Evolutionary conservation across 768 basidiomycete genomes (phyloP), one percentile per base, ranked within the genome.

Genomic region (Russula sp.): DNA sequence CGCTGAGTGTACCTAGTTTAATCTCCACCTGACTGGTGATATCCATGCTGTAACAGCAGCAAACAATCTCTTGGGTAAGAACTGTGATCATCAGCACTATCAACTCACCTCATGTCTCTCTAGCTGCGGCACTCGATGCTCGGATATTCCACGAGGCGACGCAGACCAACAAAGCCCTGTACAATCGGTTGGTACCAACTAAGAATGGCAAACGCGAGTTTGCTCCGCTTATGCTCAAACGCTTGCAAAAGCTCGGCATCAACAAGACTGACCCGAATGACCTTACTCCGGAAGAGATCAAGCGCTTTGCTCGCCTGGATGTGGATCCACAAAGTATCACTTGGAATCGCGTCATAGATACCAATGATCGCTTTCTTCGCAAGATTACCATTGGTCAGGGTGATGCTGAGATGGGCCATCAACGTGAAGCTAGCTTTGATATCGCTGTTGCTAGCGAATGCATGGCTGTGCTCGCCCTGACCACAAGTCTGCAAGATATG

Each of bases 61-160:
- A 25, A 99, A 98, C 75, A 99, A 99, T 75, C 74, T 98, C 66
- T 83, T 99, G 43, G 92, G 90, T 92, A 71, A 20, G 74, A 35
- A 46, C 22, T 20, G 51, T 14, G 11, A 38, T 47, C 20, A 64
- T 66, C 68, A 35, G 3, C 1, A 36, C n/a, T 49, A 39, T 38
- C 10, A 32, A 16, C 13, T 14, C 46, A 43, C 58, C 34, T 68
- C 20, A 58, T 16, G 14, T 25, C n/a, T 22, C 20, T 65, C 20
- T 63, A 91, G 95, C 96, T 65, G 96, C 97, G 61, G 97, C 96
- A 55, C 78, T 99, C 58, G 94, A 97, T 71, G 96, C 96, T 20
- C 87, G 96, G 55, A 95, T 97, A 75, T 96, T 98, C 83, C 96
- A 99, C 69, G 96, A 99, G 73, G 87, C 85, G 14, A 98, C 96